These are phyloP conservation scores for Carpinus fangiana DNA, from an alignment of 306 rosid species.

Conservation along the genomic window DNA sequence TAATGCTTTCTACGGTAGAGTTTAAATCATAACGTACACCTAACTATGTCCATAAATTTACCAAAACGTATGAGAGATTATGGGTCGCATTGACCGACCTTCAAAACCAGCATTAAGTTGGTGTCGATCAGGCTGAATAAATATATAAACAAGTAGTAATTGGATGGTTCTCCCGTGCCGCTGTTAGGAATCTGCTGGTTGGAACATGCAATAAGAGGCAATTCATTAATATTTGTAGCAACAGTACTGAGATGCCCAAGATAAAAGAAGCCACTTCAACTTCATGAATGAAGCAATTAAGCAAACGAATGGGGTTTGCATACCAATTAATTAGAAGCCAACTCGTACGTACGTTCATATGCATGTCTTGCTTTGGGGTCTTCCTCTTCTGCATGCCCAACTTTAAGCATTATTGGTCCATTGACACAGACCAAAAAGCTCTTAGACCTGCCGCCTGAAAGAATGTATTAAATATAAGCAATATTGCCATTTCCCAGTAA, in stretches of 20 bases:
- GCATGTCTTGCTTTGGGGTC: constrained; percentile 89
- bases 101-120: background rate
- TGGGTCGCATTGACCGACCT: background rate
- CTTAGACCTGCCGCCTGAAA: constrained; percentile 83
- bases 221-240: background rate
- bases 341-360: constrained; percentile 53
- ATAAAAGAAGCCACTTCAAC: background rate
- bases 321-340: constrained; percentile 70
- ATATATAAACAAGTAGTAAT: constrained; percentile 16
- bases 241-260: background rate
- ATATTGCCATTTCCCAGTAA: background rate
- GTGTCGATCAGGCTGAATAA: background rate
- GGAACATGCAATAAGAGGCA: constrained; percentile 11
- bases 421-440: constrained; percentile 87
- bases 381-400: constrained; percentile 88
- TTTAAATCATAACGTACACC: background rate
- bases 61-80: background rate
- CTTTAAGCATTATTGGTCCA: constrained; percentile 86
- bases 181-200: constrained; percentile 66
- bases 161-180: constrained; percentile 49
- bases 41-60: background rate
- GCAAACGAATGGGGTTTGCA: constrained; percentile 6
- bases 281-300: background rate
- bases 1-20: background rate
- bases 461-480: too few relatives aligned